These are phyloP conservation scores for Pleurostoma richardsiae DNA, from an alignment of 2,329 filamentous ascomycete species.

Conservation along the genomic window DNA sequence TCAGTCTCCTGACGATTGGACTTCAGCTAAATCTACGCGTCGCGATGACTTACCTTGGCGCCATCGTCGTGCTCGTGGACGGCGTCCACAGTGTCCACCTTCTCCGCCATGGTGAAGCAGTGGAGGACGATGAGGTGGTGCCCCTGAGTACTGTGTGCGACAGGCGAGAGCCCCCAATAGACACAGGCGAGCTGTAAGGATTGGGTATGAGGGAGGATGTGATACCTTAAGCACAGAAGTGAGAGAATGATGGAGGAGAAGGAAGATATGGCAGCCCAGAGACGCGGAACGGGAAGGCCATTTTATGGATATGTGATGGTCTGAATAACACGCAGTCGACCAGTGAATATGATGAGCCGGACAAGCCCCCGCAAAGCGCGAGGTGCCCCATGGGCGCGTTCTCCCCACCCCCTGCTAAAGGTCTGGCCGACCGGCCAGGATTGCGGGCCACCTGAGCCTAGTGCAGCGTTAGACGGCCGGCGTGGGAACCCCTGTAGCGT, in stretches of 20 bases:
- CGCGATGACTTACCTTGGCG: neutral
- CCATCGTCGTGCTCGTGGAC: neutral
- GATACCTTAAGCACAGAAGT: neutral
- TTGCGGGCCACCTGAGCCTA: neutral
- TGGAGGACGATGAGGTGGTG: neutral
- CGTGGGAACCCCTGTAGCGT: neutral
- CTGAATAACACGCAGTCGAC: neutral
- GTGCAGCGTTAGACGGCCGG: neutral
- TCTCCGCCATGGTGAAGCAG: neutral
- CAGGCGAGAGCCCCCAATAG: neutral
- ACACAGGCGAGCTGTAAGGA: neutral
- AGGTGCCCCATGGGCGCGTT: neutral
- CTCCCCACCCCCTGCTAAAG: neutral
- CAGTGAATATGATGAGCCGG: neutral
- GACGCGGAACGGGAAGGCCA: neutral
- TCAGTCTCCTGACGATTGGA: neutral
- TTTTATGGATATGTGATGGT: neutral
- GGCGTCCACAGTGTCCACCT: neutral
- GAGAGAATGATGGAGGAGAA: neutral
- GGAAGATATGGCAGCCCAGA: neutral
- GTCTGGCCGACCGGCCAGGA: neutral
- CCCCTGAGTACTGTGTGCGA: neutral
- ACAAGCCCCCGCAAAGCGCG: neutral
- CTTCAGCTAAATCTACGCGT: neutral
- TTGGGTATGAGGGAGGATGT: neutral